Percentiles rank a stretch among this genome's conserved stretches.
phyloP scores from a whole-genome alignment of 2,329 filamentous ascomycete genomes.

The Colletotrichum lentis region DNA sequence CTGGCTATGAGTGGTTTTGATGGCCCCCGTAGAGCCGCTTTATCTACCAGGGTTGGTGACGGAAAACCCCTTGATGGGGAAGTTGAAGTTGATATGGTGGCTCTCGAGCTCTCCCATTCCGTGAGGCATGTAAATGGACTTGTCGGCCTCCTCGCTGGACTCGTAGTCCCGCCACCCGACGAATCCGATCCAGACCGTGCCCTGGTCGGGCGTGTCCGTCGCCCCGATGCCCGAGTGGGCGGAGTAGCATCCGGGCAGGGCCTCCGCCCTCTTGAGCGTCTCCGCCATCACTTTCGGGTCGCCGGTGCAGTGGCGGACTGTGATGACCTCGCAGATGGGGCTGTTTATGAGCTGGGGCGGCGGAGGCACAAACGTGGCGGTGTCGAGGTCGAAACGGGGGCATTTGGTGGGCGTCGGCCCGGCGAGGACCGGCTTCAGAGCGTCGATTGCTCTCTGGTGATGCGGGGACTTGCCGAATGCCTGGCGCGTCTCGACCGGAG shows the following conservation, averaged over 20 bases:
- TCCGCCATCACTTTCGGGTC: slow-evolving; percentile 14
- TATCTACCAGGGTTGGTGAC: slow-evolving; percentile 34
- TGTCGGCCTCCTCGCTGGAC: slow-evolving; percentile 30
- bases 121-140: slow-evolving; percentile 13
- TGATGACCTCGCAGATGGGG: slow-evolving; percentile 32
- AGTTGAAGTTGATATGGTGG: slow-evolving; percentile 35
- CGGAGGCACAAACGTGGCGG: slow-evolving; percentile 12
- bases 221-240: slow-evolving; percentile 23
- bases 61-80: slow-evolving; percentile 35
- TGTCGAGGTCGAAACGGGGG: slow-evolving; percentile 27
- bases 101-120: slow-evolving; percentile 16
- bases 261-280: slow-evolving; percentile 23
- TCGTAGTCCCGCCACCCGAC: slow-evolving; percentile 26
- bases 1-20: background rate
- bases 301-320: slow-evolving; percentile 16
- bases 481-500: slow-evolving; percentile 12
- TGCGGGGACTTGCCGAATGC: slow-evolving; percentile 26
- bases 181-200: slow-evolving; percentile 30
- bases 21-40: background rate
- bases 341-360: slow-evolving; percentile 32
- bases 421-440: slow-evolving; percentile 14
- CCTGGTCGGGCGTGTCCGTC: slow-evolving; percentile 12
- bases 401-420: slow-evolving; percentile 17
- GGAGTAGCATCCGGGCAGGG: slow-evolving; percentile 10
- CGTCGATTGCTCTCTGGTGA: slow-evolving; percentile 29